A percentile compares a stretch with the other conserved stretches of the same genome.
Evolutionary conservation across 129 eudicot species (phyloP).

Genomic region (Flaveria linearis): DNA sequence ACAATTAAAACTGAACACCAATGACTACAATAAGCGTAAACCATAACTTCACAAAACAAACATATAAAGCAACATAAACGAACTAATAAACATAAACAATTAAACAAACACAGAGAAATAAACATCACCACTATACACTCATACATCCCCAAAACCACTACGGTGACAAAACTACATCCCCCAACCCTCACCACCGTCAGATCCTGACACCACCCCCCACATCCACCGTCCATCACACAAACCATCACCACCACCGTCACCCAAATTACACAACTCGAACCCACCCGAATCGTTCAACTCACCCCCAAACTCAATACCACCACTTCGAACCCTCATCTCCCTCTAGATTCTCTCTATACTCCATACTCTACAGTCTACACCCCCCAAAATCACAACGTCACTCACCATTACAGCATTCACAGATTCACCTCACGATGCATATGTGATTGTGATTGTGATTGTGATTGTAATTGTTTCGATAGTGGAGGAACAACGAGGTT

Average conservation of each 20-base stretch:
- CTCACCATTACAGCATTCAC: conserved; percentile 24
- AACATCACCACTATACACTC: too few species aligned
- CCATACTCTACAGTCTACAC: too few species aligned
- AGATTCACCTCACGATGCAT: conserved; percentile 27
- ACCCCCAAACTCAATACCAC: background rate
- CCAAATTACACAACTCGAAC: background rate
- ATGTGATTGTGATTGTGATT: conserved; percentile 25
- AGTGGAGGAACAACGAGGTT: conserved; percentile 18
- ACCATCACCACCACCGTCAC: background rate
- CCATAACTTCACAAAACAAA: too few species aligned
- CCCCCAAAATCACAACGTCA: conserved; percentile 20
- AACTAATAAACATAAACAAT: too few species aligned
- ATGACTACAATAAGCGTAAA: too few species aligned
- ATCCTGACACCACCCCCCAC: background rate
- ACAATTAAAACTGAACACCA: too few species aligned
- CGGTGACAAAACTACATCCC: background rate
- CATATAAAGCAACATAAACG: too few species aligned
- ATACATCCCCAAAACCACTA: background rate
- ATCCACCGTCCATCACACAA: background rate
- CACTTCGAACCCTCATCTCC: background rate
- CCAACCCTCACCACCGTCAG: background rate
- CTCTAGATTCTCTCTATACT: background rate
- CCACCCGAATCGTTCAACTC: conserved; percentile 10
- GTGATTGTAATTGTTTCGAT: background rate
- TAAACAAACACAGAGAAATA: too few species aligned